phyloP scores from a whole-genome alignment of 257 asterid species.

The Gardenia jasminoides region DNA sequence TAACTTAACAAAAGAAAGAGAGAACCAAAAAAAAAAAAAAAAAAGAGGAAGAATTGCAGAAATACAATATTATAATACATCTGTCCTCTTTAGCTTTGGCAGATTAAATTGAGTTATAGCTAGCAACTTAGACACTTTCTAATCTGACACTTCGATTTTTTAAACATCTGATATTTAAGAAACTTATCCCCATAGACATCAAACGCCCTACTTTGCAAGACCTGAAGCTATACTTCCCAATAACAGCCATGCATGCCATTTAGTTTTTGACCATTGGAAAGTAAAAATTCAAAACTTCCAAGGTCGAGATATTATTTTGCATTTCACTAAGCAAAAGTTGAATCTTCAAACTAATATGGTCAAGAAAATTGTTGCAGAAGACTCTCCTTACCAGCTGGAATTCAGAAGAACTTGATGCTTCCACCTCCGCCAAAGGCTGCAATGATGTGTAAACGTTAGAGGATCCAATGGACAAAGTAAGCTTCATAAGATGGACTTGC shows the following conservation, averaged over 20 bases:
- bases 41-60: background rate
- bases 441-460: slow-evolving; percentile 23
- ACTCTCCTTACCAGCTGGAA: slow-evolving; percentile 71
- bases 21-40: too few relatives aligned
- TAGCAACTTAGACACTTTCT: background rate
- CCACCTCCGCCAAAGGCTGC: slow-evolving; percentile 83
- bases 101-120: background rate
- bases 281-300: background rate
- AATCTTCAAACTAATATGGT: background rate
- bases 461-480: background rate
- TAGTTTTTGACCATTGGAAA: background rate
- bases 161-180: background rate
- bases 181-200: background rate
- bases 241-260: background rate
- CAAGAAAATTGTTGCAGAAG: slow-evolving; percentile 6
- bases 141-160: background rate
- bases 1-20: background rate
- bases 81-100: background rate
- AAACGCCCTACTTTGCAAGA: background rate
- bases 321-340: background rate
- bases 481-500: background rate
- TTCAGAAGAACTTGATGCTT: slow-evolving; percentile 62
- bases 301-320: background rate
- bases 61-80: background rate
- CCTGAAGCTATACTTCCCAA: background rate